Percentiles rank a stretch among this genome's conserved stretches.
Evolutionary conservation across 106 monocot species (phyloP).

Genomic region (Triglochin maritima): DNA sequence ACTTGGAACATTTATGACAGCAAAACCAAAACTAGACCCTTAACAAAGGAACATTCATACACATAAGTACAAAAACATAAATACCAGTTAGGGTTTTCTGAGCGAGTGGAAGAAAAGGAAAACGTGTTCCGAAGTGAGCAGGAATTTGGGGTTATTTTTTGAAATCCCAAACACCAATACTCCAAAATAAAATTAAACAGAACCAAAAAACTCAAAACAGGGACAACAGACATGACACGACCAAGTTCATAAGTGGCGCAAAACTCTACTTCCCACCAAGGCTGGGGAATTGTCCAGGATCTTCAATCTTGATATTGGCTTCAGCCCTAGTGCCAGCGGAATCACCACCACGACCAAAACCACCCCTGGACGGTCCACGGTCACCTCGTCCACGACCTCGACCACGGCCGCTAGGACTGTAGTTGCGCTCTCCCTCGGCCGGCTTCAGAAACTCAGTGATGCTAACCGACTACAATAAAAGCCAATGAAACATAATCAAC

Average conservation of each 20-base stretch:
- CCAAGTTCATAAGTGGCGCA: background rate
- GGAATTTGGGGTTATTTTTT: background rate
- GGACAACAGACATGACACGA: background rate
- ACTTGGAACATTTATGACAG: too few relatives aligned
- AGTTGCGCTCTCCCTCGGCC: constrained; percentile 52
- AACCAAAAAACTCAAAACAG: background rate
- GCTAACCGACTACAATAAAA: constrained; percentile 38
- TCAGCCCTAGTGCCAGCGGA: background rate
- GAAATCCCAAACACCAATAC: constrained; percentile 1
- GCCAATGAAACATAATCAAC: background rate
- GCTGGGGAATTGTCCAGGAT: constrained; percentile 66
- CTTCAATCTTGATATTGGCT: constrained; percentile 48
- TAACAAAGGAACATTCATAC: too few relatives aligned
- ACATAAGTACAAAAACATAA: too few relatives aligned
- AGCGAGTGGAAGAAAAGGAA: too few relatives aligned
- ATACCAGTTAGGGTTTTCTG: too few relatives aligned
- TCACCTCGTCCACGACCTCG: constrained; percentile 45
- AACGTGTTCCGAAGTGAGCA: background rate
- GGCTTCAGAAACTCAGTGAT: constrained; percentile 84
- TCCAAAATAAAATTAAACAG: constrained; percentile 1
- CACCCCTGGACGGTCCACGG: constrained; percentile 28
- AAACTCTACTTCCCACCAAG: constrained; percentile 51
- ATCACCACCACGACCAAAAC: constrained; percentile 1
- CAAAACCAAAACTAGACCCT: too few relatives aligned
- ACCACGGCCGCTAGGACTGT: constrained; percentile 40